These are phyloP conservation scores for Silene coronaria DNA, from an alignment of 179 eudicot genomes.

Conservation along the genomic window DNA sequence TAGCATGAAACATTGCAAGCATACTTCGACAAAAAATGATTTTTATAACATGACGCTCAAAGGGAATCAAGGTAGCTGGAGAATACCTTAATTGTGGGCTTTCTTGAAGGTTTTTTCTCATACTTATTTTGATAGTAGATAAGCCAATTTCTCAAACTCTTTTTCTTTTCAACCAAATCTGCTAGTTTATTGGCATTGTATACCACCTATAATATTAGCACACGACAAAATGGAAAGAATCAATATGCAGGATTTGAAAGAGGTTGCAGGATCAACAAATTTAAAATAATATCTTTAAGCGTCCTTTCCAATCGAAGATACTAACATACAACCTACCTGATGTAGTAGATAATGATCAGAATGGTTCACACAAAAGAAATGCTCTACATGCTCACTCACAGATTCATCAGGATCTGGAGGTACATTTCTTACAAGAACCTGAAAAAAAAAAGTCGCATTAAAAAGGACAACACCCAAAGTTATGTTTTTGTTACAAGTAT, in stretches of 20 bases:
- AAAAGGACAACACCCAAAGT: not conserved
- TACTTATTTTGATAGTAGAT: constrained; percentile 65
- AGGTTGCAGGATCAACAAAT: not conserved
- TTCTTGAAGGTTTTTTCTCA: constrained; percentile 59
- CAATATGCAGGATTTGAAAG: not conserved
- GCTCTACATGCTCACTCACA: constrained; percentile 80
- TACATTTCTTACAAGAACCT: constrained; percentile 90
- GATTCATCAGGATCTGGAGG: constrained; percentile 90
- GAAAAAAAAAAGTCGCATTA: constrained; percentile 16
- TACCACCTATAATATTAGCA: constrained; percentile 39
- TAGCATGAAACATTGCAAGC: not conserved
- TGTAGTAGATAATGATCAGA: constrained; percentile 74
- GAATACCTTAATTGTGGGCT: constrained; percentile 73
- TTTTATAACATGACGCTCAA: not conserved
- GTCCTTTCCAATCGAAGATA: not conserved
- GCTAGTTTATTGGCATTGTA: constrained; percentile 80
- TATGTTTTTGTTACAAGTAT: not conserved
- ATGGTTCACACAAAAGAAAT: constrained; percentile 91
- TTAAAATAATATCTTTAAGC: constrained; percentile 29
- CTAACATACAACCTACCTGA: constrained; percentile 46
- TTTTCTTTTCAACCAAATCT: constrained; percentile 60
- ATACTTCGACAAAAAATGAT: not conserved
- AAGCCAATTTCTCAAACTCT: constrained; percentile 55
- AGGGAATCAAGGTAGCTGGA: not conserved
- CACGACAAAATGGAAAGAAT: not conserved